Evolutionary conservation across 2,329 filamentous ascomycete species (phyloP), one percentile per base, ranked within the genome.

Genomic region (Dactylellina leptospora): DNA sequence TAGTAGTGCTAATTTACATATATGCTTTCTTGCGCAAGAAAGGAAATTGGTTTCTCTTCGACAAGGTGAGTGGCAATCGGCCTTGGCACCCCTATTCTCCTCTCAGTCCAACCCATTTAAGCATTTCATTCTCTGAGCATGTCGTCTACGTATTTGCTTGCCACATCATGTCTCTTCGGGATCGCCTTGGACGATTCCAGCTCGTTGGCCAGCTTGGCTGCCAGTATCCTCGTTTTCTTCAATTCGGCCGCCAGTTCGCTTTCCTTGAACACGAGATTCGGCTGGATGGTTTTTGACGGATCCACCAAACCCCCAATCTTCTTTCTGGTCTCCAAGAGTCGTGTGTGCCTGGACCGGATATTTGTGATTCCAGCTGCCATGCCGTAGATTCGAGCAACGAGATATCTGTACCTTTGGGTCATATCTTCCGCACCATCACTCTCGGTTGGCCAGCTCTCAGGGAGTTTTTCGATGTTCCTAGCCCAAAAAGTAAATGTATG

Each of bases 381-480:
- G 68, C 82, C 79, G 2, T 81, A 82, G 1, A 85, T 84, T 74
- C 82, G 82, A 0, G 59, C 79, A 77, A 0, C 82, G 80, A 0
- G 90, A 88, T 53, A 92, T 81, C 97, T 97, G 79, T 96, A 91
- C 0, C 89, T 92, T 0, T 92, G 91, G 74, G 95, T 91, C 77
- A 88, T 89, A 56, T 97, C 85, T 79, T 96, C 87, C 4, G 13
- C 76, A 96, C 93, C 79, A 97, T 47, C 51, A 30, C 10, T 36
- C 33, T 38, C 25, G 25, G 9, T 42, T 25, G 64, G 55, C 58
- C 64, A 64, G 28, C 10, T 42, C 20, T 75, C 74, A 3, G 75
- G 75, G 30, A 76, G 75, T 3, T 60, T 36, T 23, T 75, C 74
- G 25, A 76, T 76, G 30, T 74, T 76, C 22, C 75, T 76, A 58